phyloP scores from a whole-genome alignment of 176 grass and related monocot species.

The Phragmites australis region DNA sequence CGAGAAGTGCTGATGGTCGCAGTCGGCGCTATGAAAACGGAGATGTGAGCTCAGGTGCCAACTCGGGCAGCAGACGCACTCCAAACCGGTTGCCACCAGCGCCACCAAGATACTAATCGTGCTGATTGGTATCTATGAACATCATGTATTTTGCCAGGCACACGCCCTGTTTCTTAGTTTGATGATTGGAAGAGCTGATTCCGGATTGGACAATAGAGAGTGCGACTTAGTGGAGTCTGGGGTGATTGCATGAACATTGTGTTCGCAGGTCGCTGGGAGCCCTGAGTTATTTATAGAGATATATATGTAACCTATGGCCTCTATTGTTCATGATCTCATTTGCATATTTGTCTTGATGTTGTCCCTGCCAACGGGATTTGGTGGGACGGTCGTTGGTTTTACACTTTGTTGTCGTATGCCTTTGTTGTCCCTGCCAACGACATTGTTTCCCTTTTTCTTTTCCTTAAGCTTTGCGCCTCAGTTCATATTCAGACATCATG shows the following conservation, averaged over 20 bases:
- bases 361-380: neutral
- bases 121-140: constrained; percentile 45
- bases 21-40: constrained; percentile 64
- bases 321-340: constrained; percentile 29
- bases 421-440: too few species aligned
- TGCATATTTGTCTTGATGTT: neutral
- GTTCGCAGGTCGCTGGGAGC: constrained; percentile 22
- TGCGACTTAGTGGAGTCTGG: constrained; percentile 29
- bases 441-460: too few species aligned
- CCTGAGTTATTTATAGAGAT: constrained; percentile 58
- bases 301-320: constrained; percentile 40
- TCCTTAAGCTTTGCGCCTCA: neutral
- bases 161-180: constrained; percentile 43
- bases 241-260: constrained; percentile 40
- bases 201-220: constrained; percentile 28
- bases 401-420: neutral
- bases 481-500: neutral
- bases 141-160: constrained; percentile 52
- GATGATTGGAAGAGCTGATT: constrained; percentile 35
- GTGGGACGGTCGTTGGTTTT: neutral
- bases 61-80: constrained; percentile 70
- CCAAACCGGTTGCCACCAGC: constrained; percentile 82
- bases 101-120: constrained; percentile 65
- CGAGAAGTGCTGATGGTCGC: constrained; percentile 61
- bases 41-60: constrained; percentile 56